A percentile compares a stretch with the other conserved stretches of the same genome.
phyloP scores from a whole-genome alignment of 2,329 filamentous ascomycete genomes.

The Phialophora chinensis region DNA sequence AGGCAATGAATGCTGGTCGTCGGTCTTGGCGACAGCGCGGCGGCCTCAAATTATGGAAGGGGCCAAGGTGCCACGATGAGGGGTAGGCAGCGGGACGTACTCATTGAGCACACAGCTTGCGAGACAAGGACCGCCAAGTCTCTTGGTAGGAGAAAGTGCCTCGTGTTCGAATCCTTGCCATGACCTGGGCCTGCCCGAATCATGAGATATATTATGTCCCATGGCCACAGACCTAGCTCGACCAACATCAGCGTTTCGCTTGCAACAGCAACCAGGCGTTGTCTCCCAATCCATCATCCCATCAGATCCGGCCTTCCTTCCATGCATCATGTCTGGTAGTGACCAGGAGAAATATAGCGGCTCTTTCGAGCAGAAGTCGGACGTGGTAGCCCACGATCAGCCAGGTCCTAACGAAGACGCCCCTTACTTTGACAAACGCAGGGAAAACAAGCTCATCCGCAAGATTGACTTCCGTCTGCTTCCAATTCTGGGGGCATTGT shows the following conservation, averaged over 20 bases:
- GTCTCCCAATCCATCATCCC: background rate
- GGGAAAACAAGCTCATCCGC: slow-evolving; percentile 19
- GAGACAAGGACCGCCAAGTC: slow-evolving; percentile 16
- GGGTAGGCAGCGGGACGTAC: slow-evolving; percentile 9
- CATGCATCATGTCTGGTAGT: slow-evolving; percentile 12
- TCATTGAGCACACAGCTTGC: background rate
- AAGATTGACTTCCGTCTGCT: slow-evolving; percentile 41
- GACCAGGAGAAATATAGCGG: slow-evolving; percentile 10
- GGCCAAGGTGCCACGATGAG: slow-evolving; percentile 22
- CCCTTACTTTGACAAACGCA: slow-evolving; percentile 8
- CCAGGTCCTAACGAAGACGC: slow-evolving; percentile 1
- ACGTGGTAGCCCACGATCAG: slow-evolving; percentile 7
- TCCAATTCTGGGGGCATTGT: slow-evolving; percentile 41
- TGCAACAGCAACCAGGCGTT: background rate
- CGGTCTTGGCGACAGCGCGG: slow-evolving; percentile 8
- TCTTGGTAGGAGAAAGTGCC: slow-evolving; percentile 6
- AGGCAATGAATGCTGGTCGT: background rate
- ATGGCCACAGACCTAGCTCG: background rate
- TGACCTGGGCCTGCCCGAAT: background rate
- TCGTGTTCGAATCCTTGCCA: slow-evolving; percentile 3
- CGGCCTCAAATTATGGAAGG: background rate
- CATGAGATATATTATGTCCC: background rate
- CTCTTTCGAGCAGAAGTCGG: slow-evolving; percentile 2
- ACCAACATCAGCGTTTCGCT: background rate
- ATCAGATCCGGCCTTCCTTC: background rate